Base-by-base conservation (phyloP, 768 basidiomycete genomes). In the Mycena floridula region DNA sequence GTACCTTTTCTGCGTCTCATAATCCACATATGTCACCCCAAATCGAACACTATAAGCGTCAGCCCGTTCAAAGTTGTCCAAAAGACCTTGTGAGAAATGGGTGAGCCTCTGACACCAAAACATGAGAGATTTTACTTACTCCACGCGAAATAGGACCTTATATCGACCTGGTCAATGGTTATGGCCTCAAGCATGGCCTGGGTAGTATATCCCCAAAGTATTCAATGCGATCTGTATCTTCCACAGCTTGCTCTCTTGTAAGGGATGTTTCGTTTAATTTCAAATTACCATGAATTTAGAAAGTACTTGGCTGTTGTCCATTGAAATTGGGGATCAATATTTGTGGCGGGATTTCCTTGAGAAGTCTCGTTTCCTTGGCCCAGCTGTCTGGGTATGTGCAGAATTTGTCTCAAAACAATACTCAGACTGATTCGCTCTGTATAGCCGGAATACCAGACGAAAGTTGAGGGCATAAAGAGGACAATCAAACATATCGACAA, bases 61-160 rank as follows among this genome's bases (percentile, higher is more conserved):
- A n/a, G 81, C 79, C 81, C 83, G 82, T 62, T 85, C 82, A 50
- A 85, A 83, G 61, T 84, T 84, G 54, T 84, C 82, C 37, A 85
- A 57, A 54, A 85, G 69, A 65, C 78, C 78, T 80, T 20, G 24
- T n/a, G 35, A 7, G 23, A 42, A 55, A 39, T 16, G 27, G 41
- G n/a, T n/a, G n/a, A n/a, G n/a, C 26, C 42, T 44, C 18, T 46
- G 25, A 18, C 3, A 37, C 16, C 13, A 18, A 23, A 20, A 39
- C 13, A 13, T 15, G 23, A 12, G 25, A 1, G 21, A 36, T 20
- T 38, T 39, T n/a, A n/a, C 78, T 37, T 49, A 80, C 79, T 82
- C 81, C 82, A 83, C 1, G 80, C 74, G 64, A 84, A 83, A 58
- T 84, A 86, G 1, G 74, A 68, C 23, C 69, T 59, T 43, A 83